These are phyloP conservation scores for Aspergillus fischeri DNA, from an alignment of 2,329 filamentous ascomycete species.

Conservation along the genomic window DNA sequence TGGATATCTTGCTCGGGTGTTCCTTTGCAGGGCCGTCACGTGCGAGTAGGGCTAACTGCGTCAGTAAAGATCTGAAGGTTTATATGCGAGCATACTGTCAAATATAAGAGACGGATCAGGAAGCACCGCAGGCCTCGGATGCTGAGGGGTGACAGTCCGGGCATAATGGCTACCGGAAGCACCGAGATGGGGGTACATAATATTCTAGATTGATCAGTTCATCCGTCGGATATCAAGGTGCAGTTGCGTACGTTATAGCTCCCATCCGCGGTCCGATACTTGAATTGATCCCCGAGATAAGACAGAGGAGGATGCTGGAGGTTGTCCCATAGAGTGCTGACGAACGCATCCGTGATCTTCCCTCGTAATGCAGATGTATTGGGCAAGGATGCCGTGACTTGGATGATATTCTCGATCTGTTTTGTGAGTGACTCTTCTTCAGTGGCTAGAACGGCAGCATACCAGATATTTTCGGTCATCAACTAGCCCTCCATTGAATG, in stretches of 20 bases:
- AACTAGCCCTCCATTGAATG: conserved; percentile 5
- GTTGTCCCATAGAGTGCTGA: conserved; percentile 3
- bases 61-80: neutral
- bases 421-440: neutral
- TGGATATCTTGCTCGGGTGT: conserved; percentile 44
- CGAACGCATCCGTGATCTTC: conserved; percentile 1
- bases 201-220: neutral
- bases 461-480: conserved; percentile 10
- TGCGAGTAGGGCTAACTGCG: conserved; percentile 1
- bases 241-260: neutral
- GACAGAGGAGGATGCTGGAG: conserved; percentile 3
- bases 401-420: conserved; percentile 7
- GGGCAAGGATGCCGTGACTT: conserved; percentile 4
- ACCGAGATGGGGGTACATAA: conserved; percentile 3
- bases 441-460: neutral
- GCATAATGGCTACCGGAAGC: conserved; percentile 5
- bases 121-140: conserved; percentile 1
- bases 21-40: conserved; percentile 17
- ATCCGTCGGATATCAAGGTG: neutral
- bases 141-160: neutral
- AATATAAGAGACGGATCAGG: conserved; percentile 2
- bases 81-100: conserved; percentile 1
- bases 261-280: conserved; percentile 4
- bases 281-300: conserved; percentile 1
- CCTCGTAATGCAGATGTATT: conserved; percentile 3